Conservation (phyloP, 192 early-diverging fungal species). For the Umbelopsis sp. region DNA sequence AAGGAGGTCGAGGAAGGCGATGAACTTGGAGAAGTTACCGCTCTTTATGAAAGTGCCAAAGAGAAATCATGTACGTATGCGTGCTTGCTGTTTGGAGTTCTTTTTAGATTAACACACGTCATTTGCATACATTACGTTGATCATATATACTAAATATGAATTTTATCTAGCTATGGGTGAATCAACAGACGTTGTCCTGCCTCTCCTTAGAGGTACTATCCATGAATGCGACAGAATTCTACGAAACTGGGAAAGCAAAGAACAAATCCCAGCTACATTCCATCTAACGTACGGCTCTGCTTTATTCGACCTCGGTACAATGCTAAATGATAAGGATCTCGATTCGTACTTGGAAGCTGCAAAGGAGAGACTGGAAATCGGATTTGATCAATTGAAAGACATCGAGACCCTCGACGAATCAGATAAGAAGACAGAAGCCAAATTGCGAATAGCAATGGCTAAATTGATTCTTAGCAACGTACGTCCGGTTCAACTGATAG, state of each 20-base stretch:
- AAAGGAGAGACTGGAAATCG: slow-evolving; percentile 31
- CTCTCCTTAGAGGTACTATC: slow-evolving; percentile 49
- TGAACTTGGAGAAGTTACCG: slow-evolving; percentile 48
- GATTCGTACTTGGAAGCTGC: slow-evolving; percentile 35
- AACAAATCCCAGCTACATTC: slow-evolving; percentile 40
- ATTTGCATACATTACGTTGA: too few relatives aligned
- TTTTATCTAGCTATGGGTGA: background rate
- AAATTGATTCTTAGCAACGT: slow-evolving; percentile 12
- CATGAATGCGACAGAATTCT: slow-evolving; percentile 58
- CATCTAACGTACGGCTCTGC: slow-evolving; percentile 54
- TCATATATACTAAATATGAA: too few relatives aligned
- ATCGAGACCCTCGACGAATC: background rate
- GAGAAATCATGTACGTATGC: slow-evolving; percentile 41
- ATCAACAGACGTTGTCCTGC: slow-evolving; percentile 3
- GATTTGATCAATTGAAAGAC: slow-evolving; percentile 18
- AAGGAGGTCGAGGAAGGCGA: slow-evolving; percentile 52
- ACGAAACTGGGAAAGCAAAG: slow-evolving; percentile 47
- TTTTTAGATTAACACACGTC: too few relatives aligned
- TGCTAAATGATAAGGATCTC: slow-evolving; percentile 35
- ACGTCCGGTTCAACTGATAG: background rate
- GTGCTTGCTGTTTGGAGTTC: too few relatives aligned
- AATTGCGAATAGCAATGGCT: background rate
- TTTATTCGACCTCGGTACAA: slow-evolving; percentile 41
- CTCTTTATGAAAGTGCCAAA: slow-evolving; percentile 50
- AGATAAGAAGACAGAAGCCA: background rate